Conservation (phyloP, 345 rosid species). For the Brassica incana region DNA sequence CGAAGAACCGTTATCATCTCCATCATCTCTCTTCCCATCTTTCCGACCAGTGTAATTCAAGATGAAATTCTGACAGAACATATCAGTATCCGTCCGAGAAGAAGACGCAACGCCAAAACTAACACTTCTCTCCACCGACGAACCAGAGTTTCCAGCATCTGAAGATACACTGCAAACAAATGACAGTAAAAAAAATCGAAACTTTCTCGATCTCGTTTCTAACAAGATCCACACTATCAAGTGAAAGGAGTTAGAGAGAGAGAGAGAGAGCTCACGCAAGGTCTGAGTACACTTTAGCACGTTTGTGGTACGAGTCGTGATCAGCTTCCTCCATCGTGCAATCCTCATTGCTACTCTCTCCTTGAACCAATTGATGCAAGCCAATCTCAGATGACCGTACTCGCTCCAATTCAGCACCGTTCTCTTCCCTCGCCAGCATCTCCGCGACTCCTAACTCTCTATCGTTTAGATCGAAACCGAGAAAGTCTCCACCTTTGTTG, state of each 20-base stretch:
- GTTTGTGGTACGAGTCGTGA: conserved; percentile 64
- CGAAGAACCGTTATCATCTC: conserved; percentile 47
- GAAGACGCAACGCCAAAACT: conserved; percentile 43
- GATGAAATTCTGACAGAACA: conserved; percentile 59
- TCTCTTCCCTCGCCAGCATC: conserved; percentile 16
- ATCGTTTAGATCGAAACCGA: conserved; percentile 40
- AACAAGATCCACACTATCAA: neutral
- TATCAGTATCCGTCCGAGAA: conserved; percentile 42
- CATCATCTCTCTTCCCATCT: conserved; percentile 53
- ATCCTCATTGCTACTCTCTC: conserved; percentile 54
- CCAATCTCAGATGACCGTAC: conserved; percentile 33
- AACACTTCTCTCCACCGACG: conserved; percentile 38
- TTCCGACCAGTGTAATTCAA: conserved; percentile 52
- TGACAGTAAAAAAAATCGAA: neutral
- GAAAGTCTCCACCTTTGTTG: conserved; percentile 23
- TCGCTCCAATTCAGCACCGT: conserved; percentile 30
- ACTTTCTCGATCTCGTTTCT: neutral
- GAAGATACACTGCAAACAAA: conserved; percentile 44
- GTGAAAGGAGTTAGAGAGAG: neutral
- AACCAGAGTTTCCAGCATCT: conserved; percentile 45
- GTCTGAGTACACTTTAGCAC: conserved; percentile 70
- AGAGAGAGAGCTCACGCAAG: conserved; percentile 46
- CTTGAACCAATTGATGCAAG: conserved; percentile 37
- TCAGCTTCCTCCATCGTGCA: conserved; percentile 40
- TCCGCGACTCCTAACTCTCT: conserved; percentile 31